Evolutionary conservation across 23 red algal genomes (phyloP), one percentile per base, ranked within the genome.

Genomic region (Chondrus crispus): DNA sequence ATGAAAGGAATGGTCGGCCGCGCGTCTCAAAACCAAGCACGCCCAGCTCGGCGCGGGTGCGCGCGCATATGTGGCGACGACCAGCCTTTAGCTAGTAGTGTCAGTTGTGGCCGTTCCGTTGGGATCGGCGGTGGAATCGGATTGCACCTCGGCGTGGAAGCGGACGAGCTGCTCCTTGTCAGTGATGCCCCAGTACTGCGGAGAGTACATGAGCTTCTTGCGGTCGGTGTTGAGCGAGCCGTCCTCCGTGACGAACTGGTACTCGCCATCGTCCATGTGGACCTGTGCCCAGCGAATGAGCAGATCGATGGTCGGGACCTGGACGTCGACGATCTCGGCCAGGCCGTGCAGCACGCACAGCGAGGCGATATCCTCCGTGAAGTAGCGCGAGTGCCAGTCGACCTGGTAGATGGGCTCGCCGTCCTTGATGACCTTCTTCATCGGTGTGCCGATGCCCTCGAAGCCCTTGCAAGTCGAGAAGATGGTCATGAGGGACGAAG

Each of bases 351-450:
- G 16, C 46, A 93, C 89, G 46, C 58, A 55, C 77, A 93, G 39
- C 42, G 75, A 63, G 20, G 75, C 50, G 1, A 93, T 47, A 62
- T 93, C 89, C 89, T 93, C 89, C 24, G 89, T 81, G 37, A 93
- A 85, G 68, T 93, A 93, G 24, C 89, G 89, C 53, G 47, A 70
- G 0, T 71, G 63, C 70, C 71, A 93, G 52, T 93, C 89, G 20
- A 83, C 75, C 50, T 78, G 55, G 24, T 78, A 93, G 24, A 69
- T 69, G 5, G 38, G 36, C 48, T 68, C 50, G 11, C 75, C 62
- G 29, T 82, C 53, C 37, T 69, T 73, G 75, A 54, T 49, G 14
- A 18, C 24, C 85, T 89, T 41, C 32, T 62, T 63, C 53, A 93
- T 85, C 19, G 89, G 89, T 5, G 77, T 83, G 8, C 32, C n/a